Evolutionary conservation across 257 asterid species (phyloP), one percentile per base, ranked within the genome.

Genomic region (Verbena officinalis): DNA sequence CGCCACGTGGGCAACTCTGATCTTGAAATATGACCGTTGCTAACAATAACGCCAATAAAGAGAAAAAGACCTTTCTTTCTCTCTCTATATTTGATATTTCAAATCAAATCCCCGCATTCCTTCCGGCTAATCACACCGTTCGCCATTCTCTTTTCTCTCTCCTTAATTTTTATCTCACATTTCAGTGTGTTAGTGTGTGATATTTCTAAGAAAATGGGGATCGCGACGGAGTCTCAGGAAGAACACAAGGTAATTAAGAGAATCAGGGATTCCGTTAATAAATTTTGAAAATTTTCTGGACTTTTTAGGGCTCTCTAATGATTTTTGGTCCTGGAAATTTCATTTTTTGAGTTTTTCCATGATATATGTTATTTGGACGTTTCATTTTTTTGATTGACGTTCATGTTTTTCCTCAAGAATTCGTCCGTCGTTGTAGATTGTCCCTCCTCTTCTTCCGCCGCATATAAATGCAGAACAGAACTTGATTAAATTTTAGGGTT

Each of bases 181-280:
- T 45, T 34, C 34, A 58, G 61, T 54, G 67, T 54, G 70, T 54
- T 71, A 8, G 70, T 68, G 68, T 36, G 44, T 59, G 27, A n/a
- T 16, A 15, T 16, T 34, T 69, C 24, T 30, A 66, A 15, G 56
- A 61, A 27, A 51, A 89, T 89, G 96, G 86, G 77, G 86, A 81
- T 81, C 77, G 87, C 80, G 5, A 60, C 76, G 46, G 95, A 84
- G 76, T 55, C 79, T 70, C 89, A 74, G 45, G 80, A 77, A 33
- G 86, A 80, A 24, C 75, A 65, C 53, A 72, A 78, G 90, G 96
- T 89, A 56, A 14, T n/a, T n/a, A n/a, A n/a, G 38, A 9, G 11
- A 39, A 27, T 19, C 39, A 30, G 24, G 15, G 31, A 12, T 52
- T 67, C 22, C 59, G 62, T 27, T 40, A 49, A 11, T 57, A 34